Conservation (phyloP, 1,284 basidiomycete species). For the Athelia psychrophila region DNA sequence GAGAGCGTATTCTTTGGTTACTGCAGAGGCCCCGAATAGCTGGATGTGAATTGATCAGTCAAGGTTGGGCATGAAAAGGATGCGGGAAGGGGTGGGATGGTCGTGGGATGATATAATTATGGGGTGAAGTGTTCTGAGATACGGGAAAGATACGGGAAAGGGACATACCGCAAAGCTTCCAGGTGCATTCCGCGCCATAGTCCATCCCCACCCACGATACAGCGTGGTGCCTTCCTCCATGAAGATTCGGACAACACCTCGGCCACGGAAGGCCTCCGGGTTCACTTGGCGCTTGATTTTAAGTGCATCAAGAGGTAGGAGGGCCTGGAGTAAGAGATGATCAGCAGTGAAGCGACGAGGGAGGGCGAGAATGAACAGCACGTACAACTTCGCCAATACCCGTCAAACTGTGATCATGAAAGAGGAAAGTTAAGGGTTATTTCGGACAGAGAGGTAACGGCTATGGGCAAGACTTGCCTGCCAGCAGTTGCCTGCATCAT, state of each 20-base stretch:
- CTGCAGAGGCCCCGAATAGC: slow-evolving; percentile 96
- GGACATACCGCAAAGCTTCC: slow-evolving; percentile 89
- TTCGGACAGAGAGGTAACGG: neutral
- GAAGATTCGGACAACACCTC: slow-evolving; percentile 88
- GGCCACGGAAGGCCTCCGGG: slow-evolving; percentile 92
- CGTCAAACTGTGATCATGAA: slow-evolving; percentile 60
- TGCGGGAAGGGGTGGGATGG: neutral
- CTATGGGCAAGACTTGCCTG: slow-evolving; percentile 49
- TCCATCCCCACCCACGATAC: slow-evolving; percentile 99
- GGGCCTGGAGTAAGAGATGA: slow-evolving; percentile 46
- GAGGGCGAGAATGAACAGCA: slow-evolving; percentile 11
- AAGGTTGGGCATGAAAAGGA: neutral
- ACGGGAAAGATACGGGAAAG: neutral
- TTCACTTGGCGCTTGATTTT: slow-evolving; percentile 99
- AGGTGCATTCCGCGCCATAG: slow-evolving; percentile 95
- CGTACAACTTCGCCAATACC: slow-evolving; percentile 96
- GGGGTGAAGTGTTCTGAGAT: too few species aligned
- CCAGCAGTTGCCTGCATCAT: slow-evolving; percentile 96
- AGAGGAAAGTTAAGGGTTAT: slow-evolving; percentile 2
- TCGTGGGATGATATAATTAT: neutral
- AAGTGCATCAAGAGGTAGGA: slow-evolving; percentile 92
- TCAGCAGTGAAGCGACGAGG: slow-evolving; percentile 8
- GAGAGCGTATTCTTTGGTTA: slow-evolving; percentile 93
- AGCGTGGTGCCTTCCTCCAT: slow-evolving; percentile 89
- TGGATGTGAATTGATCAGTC: slow-evolving; percentile 26